Evolutionary conservation across 345 rosid genomes (phyloP), one percentile per base, ranked within the genome.

Genomic region (Anacardium occidentale): DNA sequence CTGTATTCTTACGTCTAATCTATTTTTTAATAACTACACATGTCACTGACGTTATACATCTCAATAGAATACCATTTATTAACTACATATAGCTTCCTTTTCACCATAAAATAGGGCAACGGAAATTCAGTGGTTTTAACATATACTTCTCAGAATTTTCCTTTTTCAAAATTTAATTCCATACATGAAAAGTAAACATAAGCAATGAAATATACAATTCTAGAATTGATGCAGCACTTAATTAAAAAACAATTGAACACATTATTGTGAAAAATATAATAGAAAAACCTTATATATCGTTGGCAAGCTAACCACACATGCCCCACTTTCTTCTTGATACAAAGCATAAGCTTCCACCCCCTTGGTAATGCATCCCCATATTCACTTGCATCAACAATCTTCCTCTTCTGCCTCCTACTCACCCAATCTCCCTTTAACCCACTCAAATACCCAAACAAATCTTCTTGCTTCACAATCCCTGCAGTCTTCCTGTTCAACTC

Each of bases 311-410:
- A 69, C 92, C 85, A 89, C 42, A 75, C 1, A 62, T 34, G 77
- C 40, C 64, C 69, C 22, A 73, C 86, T 70, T 82, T 81, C 85
- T 68, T 87, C 79, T 84, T 86, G 52, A 88, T 60, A 64, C 79
- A 86, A 68, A 90, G 85, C 81, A 85, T 68, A 70, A 92, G 86
- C 82, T 77, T 92, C 97, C 97, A 92, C 17, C 91, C 90, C 20
- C 15, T 62, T 1, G 91, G 96, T 78, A 90, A 76, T 56, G 55
- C 74, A 70, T 85, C 72, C 29, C 96, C 93, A 4, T 76, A 86
- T 45, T 74, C 68, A 56, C 77, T 71, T 1, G 98, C 94, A 56
- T 82, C 76, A 26, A 89, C 86, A 74, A 89, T 73, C 81, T 76
- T 86, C 82, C 84, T 84, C 87, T 85, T 90, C 86, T 86, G 86